These are phyloP conservation scores for Primulina eburnea DNA, from an alignment of 257 asterid species.

Conservation along the genomic window DNA sequence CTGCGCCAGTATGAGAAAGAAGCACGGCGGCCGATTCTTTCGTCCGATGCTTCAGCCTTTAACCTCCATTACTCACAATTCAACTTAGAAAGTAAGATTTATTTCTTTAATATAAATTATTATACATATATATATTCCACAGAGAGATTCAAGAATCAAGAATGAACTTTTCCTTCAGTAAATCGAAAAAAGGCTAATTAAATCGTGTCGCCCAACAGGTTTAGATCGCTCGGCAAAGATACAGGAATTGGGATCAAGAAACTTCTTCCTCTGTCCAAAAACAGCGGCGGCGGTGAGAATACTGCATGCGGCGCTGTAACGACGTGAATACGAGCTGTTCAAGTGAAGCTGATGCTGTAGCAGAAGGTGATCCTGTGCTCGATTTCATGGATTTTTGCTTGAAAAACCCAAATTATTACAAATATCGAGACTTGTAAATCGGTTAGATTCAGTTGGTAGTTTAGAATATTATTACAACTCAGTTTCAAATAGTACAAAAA, in stretches of 20 bases:
- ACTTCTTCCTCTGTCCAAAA: constrained; percentile 61
- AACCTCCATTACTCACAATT: constrained; percentile 92
- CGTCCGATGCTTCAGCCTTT: constrained; percentile 40
- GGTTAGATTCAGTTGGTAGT: background rate
- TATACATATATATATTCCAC: too few relatives aligned
- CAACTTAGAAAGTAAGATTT: constrained; percentile 68
- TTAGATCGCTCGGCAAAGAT: constrained; percentile 61
- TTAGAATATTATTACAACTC: too few relatives aligned
- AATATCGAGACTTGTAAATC: background rate
- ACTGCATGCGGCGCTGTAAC: constrained; percentile 16
- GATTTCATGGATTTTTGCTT: background rate
- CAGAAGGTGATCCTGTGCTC: constrained; percentile 3
- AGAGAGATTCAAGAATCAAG: too few relatives aligned
- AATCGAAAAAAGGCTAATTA: background rate
- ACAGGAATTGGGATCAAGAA: constrained; percentile 70
- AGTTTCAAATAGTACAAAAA: too few relatives aligned
- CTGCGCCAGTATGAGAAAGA: constrained; percentile 67
- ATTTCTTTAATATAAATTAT: too few relatives aligned
- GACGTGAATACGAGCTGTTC: constrained; percentile 46
- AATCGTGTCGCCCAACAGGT: constrained; percentile 35
- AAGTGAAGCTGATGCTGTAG: constrained; percentile 41
- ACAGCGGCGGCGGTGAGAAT: constrained; percentile 1
- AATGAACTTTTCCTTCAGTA: too few relatives aligned
- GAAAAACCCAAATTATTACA: too few relatives aligned
- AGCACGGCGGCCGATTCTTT: constrained; percentile 53